Percentiles rank a stretch among this genome's conserved stretches.
These are phyloP conservation scores for Aspergillus avenaceus DNA, from an alignment of 495 filamentous ascomycete genomes.

Conservation along the genomic window DNA sequence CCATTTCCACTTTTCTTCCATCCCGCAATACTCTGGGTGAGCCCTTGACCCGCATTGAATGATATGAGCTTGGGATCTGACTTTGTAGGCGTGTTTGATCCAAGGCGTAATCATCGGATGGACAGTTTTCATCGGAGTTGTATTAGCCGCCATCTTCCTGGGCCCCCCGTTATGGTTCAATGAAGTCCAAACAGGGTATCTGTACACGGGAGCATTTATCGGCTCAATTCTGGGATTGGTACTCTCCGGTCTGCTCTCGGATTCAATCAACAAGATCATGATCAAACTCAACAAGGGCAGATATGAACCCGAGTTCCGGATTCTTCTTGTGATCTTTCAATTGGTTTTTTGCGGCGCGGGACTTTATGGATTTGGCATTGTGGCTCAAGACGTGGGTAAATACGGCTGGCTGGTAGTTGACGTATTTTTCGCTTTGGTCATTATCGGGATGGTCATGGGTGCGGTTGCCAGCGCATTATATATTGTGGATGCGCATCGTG, in stretches of 20 bases:
- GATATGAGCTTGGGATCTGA: background rate
- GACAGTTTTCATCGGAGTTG: conserved; percentile 90
- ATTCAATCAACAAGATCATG: conserved; percentile 66
- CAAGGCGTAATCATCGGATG: conserved; percentile 91
- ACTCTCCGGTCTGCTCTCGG: conserved; percentile 67
- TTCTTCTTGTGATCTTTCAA: conserved; percentile 78
- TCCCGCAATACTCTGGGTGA: conserved; percentile 77
- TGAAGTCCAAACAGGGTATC: conserved; percentile 80
- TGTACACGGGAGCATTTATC: conserved; percentile 83
- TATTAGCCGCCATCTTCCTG: conserved; percentile 78
- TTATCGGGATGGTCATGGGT: conserved; percentile 86
- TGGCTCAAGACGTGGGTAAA: conserved; percentile 48
- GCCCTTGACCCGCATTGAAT: too few relatives aligned
- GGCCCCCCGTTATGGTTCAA: conserved; percentile 75
- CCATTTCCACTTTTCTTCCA: conserved; percentile 69
- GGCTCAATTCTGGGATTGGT: conserved; percentile 76
- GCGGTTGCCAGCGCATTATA: conserved; percentile 85
- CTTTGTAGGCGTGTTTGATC: conserved; percentile 66
- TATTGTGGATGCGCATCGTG: conserved; percentile 89
- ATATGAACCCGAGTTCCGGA: conserved; percentile 89
- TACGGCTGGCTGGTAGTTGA: conserved; percentile 72
- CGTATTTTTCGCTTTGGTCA: conserved; percentile 71
- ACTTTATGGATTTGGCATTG: conserved; percentile 79
- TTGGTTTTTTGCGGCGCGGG: conserved; percentile 73
- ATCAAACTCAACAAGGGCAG: conserved; percentile 72